Conservation (phyloP, 208 protist species). For the Crithidia sp. region DNA sequence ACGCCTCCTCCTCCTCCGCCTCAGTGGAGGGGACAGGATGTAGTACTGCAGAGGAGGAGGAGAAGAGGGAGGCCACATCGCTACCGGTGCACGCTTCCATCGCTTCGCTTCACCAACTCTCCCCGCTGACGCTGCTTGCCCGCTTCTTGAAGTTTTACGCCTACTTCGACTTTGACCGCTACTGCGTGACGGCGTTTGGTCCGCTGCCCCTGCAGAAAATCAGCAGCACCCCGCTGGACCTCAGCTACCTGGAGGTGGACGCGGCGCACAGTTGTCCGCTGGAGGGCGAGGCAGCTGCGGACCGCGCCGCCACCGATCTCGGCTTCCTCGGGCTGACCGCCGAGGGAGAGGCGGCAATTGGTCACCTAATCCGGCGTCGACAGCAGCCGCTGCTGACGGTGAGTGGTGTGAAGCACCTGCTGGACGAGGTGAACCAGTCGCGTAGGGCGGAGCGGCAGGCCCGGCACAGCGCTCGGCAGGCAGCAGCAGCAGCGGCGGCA, state of each 20-base stretch:
- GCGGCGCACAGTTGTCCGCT: constrained; percentile 30
- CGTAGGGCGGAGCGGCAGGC: constrained; percentile 38
- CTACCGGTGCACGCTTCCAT: not conserved
- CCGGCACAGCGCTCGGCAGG: constrained; percentile 20
- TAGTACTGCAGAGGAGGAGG: not conserved
- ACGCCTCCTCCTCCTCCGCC: no score
- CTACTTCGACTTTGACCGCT: constrained; percentile 81
- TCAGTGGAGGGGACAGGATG: not conserved
- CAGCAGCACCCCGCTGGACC: constrained; percentile 51
- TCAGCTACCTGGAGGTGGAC: constrained; percentile 67
- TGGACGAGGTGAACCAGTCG: constrained; percentile 58
- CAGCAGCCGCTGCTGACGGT: constrained; percentile 70
- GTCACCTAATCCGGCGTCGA: constrained; percentile 67
- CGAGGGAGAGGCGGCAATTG: constrained; percentile 65
- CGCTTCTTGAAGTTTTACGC: constrained; percentile 85
- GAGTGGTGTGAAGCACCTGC: constrained; percentile 71
- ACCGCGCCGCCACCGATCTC: constrained; percentile 27
- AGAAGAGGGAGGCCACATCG: constrained; percentile 1
- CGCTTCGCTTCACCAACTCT: constrained; percentile 18
- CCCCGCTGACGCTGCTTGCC: constrained; percentile 65
- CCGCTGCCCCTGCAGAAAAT: constrained; percentile 69
- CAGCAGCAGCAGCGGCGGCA: not conserved
- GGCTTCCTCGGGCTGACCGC: constrained; percentile 68
- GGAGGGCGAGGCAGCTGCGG: constrained; percentile 10
- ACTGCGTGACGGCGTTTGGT: constrained; percentile 84